These are phyloP conservation scores for Claviceps monticola DNA, from an alignment of 2,329 filamentous ascomycete genomes.

Conservation along the genomic window DNA sequence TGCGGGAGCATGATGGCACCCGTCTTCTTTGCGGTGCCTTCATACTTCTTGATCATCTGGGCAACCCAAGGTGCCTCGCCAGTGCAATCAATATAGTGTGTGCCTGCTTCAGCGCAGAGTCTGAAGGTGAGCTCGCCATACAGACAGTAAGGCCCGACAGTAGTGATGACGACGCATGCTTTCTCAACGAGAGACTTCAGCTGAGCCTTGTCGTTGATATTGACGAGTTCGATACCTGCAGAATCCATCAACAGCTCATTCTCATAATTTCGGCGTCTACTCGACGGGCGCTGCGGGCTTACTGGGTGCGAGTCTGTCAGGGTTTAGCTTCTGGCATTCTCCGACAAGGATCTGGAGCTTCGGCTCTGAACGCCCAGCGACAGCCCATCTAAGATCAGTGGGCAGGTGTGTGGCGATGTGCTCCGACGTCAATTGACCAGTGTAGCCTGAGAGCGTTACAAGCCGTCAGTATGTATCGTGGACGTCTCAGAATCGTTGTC, in stretches of 20 bases:
- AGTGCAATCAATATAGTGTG: constrained; percentile 51
- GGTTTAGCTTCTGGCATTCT: constrained; percentile 51
- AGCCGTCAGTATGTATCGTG: not conserved
- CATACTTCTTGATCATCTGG: constrained; percentile 48
- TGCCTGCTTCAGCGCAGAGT: constrained; percentile 47
- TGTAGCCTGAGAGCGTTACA: constrained; percentile 48
- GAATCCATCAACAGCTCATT: not conserved
- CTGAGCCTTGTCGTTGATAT: constrained; percentile 30
- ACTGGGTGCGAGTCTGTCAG: constrained; percentile 60
- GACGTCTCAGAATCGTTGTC: constrained; percentile 3
- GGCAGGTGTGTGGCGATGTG: constrained; percentile 59
- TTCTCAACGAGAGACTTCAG: constrained; percentile 38
- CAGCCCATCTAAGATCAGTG: constrained; percentile 71
- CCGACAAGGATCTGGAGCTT: constrained; percentile 60
- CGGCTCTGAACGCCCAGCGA: constrained; percentile 65
- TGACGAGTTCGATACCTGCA: constrained; percentile 38
- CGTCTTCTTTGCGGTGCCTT: constrained; percentile 33
- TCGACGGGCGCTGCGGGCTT: constrained; percentile 13
- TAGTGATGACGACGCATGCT: constrained; percentile 40
- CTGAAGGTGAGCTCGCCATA: constrained; percentile 46
- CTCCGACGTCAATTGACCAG: constrained; percentile 62
- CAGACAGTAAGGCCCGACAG: constrained; percentile 43
- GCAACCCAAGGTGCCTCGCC: constrained; percentile 45
- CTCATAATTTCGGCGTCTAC: not conserved
- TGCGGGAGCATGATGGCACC: constrained; percentile 50